Conservation (phyloP, 1,284 basidiomycete genomes). For the Puccinia sorghi region DNA sequence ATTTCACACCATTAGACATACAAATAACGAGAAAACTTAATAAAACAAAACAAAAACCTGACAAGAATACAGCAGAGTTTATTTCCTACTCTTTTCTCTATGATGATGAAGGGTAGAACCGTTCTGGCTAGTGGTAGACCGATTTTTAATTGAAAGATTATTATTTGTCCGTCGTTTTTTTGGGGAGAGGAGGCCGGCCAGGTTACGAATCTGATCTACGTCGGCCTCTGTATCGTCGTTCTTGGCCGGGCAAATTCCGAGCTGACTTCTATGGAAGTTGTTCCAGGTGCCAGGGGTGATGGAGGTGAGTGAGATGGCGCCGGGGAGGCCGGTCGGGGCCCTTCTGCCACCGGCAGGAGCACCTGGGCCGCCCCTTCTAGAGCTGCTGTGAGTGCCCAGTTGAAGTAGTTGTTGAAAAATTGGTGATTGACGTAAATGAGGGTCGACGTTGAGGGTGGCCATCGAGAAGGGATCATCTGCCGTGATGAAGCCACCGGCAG, state of each 20-base stretch:
- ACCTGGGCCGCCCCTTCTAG: constrained; percentile 31
- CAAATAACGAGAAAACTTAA: background rate
- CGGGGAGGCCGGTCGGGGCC: constrained; percentile 40
- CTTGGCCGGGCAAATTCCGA: constrained; percentile 45
- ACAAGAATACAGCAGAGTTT: background rate
- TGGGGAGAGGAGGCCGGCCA: constrained; percentile 30
- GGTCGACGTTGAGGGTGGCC: constrained; percentile 45
- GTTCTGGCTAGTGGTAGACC: constrained; percentile 12
- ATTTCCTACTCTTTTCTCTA: constrained; percentile 32
- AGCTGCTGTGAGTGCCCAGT: constrained; percentile 13
- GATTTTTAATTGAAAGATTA: constrained; percentile 7
- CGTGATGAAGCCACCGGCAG: constrained; percentile 35
- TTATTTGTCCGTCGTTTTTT: constrained; percentile 30
- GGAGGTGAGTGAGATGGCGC: constrained; percentile 27
- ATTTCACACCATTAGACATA: constrained; percentile 15
- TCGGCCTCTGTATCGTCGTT: constrained; percentile 48
- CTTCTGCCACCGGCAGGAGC: constrained; percentile 26
- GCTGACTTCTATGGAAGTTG: constrained; percentile 49
- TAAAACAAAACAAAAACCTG: constrained; percentile 15
- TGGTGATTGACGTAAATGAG: constrained; percentile 45
- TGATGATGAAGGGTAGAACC: constrained; percentile 9
- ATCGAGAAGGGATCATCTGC: constrained; percentile 49
- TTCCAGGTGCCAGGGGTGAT: constrained; percentile 50
- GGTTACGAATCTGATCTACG: constrained; percentile 40
- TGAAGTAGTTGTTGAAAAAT: constrained; percentile 49